These are phyloP conservation scores for Fusarium domesticum DNA, from an alignment of 2,329 filamentous ascomycete genomes.

Conservation along the genomic window DNA sequence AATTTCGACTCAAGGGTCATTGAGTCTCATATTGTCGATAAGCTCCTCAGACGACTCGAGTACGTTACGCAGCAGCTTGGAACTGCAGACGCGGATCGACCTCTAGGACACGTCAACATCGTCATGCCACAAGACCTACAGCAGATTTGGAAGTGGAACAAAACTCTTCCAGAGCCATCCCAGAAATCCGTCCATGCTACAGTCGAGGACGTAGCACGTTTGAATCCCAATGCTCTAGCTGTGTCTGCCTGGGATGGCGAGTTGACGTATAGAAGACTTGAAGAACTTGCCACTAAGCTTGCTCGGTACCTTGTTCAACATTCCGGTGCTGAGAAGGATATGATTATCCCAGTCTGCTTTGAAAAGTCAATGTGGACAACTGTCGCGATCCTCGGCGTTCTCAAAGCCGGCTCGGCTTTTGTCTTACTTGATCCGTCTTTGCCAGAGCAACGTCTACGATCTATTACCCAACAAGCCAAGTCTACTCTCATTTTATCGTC, in stretches of 20 bases:
- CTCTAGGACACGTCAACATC: neutral
- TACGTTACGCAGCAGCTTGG: neutral
- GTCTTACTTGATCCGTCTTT: slow-evolving; percentile 8
- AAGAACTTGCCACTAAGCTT: slow-evolving; percentile 1
- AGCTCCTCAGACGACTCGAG: neutral
- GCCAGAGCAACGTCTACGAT: slow-evolving; percentile 4
- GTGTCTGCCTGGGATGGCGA: slow-evolving; percentile 2
- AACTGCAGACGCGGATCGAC: neutral
- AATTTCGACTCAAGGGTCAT: slow-evolving; percentile 1
- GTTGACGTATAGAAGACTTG: slow-evolving; percentile 1
- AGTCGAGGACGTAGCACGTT: neutral
- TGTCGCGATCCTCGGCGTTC: slow-evolving; percentile 13
- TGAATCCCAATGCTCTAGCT: neutral
- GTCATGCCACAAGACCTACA: neutral
- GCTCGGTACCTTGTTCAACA: slow-evolving; percentile 7
- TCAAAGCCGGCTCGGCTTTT: slow-evolving; percentile 5
- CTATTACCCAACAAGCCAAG: slow-evolving; percentile 3
- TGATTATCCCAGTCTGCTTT: slow-evolving; percentile 7
- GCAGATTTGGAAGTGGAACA: neutral
- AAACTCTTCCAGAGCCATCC: neutral
- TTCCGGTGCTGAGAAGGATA: slow-evolving; percentile 1
- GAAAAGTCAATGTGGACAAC: slow-evolving; percentile 20
- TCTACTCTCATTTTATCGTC: neutral
- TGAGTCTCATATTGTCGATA: neutral
- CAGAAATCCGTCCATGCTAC: neutral